Conservation (phyloP, 768 basidiomycete genomes). For the Atractiella rhizophila region DNA sequence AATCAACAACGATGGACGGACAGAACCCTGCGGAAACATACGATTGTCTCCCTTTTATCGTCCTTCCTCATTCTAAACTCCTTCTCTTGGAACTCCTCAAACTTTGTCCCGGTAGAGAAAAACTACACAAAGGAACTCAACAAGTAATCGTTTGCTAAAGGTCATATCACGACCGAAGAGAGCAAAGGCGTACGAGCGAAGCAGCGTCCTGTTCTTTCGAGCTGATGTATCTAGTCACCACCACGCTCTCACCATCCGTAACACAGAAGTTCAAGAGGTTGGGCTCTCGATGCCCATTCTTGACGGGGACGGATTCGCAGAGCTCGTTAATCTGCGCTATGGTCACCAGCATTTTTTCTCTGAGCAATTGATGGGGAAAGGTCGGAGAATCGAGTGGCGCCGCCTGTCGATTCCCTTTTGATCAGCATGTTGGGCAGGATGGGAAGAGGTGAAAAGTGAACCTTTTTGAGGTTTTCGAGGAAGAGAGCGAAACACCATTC, state of each 20-base stretch:
- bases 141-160: neutral
- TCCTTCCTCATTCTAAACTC: constrained; percentile 78
- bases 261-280: constrained; percentile 61
- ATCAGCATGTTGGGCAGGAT: constrained; percentile 4
- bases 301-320: too few species aligned
- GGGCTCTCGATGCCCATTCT: constrained; percentile 41
- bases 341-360: constrained; percentile 68
- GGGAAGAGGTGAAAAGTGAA: constrained; percentile 5
- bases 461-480: too few species aligned
- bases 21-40: too few species aligned
- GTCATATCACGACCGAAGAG: neutral
- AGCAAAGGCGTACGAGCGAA: constrained; percentile 28
- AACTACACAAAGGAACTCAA: constrained; percentile 29
- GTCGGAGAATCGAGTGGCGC: constrained; percentile 43
- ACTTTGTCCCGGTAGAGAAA: constrained; percentile 88
- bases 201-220: constrained; percentile 78
- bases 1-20: too few species aligned
- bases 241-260: constrained; percentile 77
- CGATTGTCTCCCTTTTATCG: constrained; percentile 86
- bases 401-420: too few species aligned
- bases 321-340: constrained; percentile 52
- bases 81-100: too few species aligned
- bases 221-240: constrained; percentile 84
- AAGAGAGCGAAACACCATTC: constrained; percentile 95
- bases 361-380: constrained; percentile 46